Percentiles rank a stretch among this genome's conserved stretches.
Evolutionary conservation across 306 rosid genomes (phyloP).

Genomic region (Aeschynomene evenia): DNA sequence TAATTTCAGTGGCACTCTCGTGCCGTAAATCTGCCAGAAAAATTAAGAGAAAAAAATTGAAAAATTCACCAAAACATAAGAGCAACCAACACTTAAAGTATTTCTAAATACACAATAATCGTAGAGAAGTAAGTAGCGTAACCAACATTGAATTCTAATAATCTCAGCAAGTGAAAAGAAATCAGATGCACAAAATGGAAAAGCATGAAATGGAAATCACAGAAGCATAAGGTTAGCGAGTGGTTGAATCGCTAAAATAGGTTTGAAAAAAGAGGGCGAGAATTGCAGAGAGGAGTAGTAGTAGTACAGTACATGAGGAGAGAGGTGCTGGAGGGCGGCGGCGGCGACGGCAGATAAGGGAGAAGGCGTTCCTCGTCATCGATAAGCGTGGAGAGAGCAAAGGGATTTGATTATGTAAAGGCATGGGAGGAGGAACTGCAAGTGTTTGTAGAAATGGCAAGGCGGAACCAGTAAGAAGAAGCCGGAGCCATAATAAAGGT

Average conservation of each 20-base stretch:
- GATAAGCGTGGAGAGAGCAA: conserved; percentile 22
- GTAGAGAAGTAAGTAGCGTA: conserved; percentile 18
- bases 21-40: conserved; percentile 50
- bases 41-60: background rate
- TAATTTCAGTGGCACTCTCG: conserved; percentile 31
- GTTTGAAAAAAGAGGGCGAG: background rate
- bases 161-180: conserved; percentile 1
- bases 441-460: conserved; percentile 45
- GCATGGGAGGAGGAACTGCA: conserved; percentile 27
- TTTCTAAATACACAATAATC: background rate
- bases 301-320: conserved; percentile 38
- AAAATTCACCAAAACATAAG: background rate
- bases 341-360: conserved; percentile 57
- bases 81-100: background rate
- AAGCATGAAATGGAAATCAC: background rate
- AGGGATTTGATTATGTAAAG: conserved; percentile 10
- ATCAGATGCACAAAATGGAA: background rate
- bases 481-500: background rate
- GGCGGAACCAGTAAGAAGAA: conserved; percentile 6
- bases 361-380: conserved; percentile 85
- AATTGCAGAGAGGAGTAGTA: background rate
- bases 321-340: conserved; percentile 40
- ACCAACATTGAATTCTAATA: background rate
- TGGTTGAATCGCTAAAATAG: background rate
- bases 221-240: background rate